Evolutionary conservation across 345 rosid species (phyloP).

Genomic region (Capsella bursapastoris): DNA sequence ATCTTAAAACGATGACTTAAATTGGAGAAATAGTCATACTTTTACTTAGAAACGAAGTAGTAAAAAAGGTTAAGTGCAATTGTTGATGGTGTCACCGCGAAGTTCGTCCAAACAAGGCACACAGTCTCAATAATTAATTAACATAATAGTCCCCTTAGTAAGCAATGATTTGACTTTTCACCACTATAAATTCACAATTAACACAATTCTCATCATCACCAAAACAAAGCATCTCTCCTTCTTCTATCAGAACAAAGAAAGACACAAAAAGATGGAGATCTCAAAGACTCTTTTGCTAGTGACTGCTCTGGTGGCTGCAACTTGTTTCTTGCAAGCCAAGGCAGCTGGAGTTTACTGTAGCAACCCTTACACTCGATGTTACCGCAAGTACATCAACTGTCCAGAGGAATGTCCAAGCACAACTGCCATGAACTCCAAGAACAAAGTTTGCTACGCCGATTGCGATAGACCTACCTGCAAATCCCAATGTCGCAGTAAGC

Average conservation of each 20-base stretch:
- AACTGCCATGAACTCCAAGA: slow-evolving; percentile 28
- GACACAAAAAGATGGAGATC: slow-evolving; percentile 28
- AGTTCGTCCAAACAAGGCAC: slow-evolving; percentile 35
- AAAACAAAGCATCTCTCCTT: slow-evolving; percentile 20
- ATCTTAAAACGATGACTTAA: slow-evolving; percentile 37
- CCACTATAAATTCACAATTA: slow-evolving; percentile 32
- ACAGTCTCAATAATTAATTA: slow-evolving; percentile 1
- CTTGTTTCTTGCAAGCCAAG: slow-evolving; percentile 45
- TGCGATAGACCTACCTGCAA: slow-evolving; percentile 51
- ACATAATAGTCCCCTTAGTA: slow-evolving; percentile 16
- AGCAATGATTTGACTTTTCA: slow-evolving; percentile 42
- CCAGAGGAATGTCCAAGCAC: slow-evolving; percentile 51
- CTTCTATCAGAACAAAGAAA: neutral
- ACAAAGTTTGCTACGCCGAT: slow-evolving; percentile 50
- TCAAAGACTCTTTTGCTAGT: slow-evolving; percentile 40
- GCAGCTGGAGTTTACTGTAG: slow-evolving; percentile 46
- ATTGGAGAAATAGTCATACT: slow-evolving; percentile 37
- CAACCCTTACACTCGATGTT: slow-evolving; percentile 43
- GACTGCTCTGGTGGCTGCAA: slow-evolving; percentile 36
- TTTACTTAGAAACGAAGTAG: slow-evolving; percentile 37
- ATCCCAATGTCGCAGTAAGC: slow-evolving; percentile 47
- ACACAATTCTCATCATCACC: slow-evolving; percentile 22
- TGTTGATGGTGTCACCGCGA: slow-evolving; percentile 34
- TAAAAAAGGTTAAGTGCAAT: slow-evolving; percentile 27
- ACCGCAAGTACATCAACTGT: slow-evolving; percentile 37